phyloP scores from a whole-genome alignment of 495 filamentous ascomycete species.

The Evansstolkia leycettana region DNA sequence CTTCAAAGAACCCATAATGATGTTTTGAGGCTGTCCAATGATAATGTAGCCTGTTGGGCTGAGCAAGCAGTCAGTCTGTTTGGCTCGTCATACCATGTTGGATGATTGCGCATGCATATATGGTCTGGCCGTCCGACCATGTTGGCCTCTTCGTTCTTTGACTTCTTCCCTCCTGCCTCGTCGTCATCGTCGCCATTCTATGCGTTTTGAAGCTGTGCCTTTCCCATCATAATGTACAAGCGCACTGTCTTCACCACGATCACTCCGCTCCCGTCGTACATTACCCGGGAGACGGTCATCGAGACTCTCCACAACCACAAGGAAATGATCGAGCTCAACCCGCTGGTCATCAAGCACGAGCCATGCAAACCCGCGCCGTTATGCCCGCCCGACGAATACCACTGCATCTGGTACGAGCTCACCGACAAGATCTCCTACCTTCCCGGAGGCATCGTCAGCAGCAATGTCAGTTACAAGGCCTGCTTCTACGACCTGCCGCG shows the following conservation, averaged over 20 bases:
- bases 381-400: conserved; percentile 51
- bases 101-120: too few species aligned
- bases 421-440: conserved; percentile 59
- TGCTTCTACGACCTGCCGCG: conserved; percentile 58
- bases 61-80: too few species aligned
- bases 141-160: too few species aligned
- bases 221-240: too few species aligned
- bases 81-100: too few species aligned
- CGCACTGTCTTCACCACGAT: conserved; percentile 50
- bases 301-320: conserved; percentile 58
- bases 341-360: conserved; percentile 58
- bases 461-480: conserved; percentile 60
- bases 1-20: too few species aligned
- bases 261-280: conserved; percentile 55
- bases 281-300: conserved; percentile 54
- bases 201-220: too few species aligned
- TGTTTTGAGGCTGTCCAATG: too few species aligned
- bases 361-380: conserved; percentile 48
- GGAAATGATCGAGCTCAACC: conserved; percentile 74
- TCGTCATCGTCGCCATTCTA: too few species aligned
- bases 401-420: conserved; percentile 55
- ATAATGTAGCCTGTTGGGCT: too few species aligned
- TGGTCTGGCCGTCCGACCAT: too few species aligned
- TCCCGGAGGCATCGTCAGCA: conserved; percentile 48
- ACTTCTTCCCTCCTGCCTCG: too few species aligned